phyloP scores from a whole-genome alignment of 2,329 filamentous ascomycete genomes.

The Hyphodiscus sp. region DNA sequence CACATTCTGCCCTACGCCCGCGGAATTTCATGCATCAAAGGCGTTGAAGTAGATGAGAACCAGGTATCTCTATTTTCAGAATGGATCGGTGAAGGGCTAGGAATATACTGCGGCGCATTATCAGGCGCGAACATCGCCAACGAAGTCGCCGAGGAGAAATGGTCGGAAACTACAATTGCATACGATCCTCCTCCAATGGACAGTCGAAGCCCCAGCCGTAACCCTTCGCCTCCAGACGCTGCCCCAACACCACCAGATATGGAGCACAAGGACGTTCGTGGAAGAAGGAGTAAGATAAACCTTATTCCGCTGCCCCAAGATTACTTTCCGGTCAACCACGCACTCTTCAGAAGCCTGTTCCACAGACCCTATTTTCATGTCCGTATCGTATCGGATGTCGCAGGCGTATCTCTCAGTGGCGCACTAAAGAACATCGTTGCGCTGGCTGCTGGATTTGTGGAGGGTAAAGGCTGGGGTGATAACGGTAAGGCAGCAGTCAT shows the following conservation, averaged over 20 bases:
- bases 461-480: slow-evolving; percentile 94
- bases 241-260: slow-evolving; percentile 39
- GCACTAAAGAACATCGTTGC: slow-evolving; percentile 97
- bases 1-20: slow-evolving; percentile 88
- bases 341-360: slow-evolving; percentile 78
- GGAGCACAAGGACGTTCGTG: slow-evolving; percentile 63
- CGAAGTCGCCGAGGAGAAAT: slow-evolving; percentile 93
- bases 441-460: slow-evolving; percentile 88
- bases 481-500: slow-evolving; percentile 99
- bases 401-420: slow-evolving; percentile 88
- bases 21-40: slow-evolving; percentile 97
- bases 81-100: slow-evolving; percentile 82
- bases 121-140: slow-evolving; percentile 94
- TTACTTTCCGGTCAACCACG: slow-evolving; percentile 82
- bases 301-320: slow-evolving; percentile 72
- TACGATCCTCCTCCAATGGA: slow-evolving; percentile 91
- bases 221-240: slow-evolving; percentile 42
- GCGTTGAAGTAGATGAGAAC: slow-evolving; percentile 83
- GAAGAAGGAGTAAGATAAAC: slow-evolving; percentile 59
- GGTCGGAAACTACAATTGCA: slow-evolving; percentile 93
- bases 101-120: slow-evolving; percentile 93
- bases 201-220: slow-evolving; percentile 64
- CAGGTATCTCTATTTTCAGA: slow-evolving; percentile 89
- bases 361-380: slow-evolving; percentile 97
- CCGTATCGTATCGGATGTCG: slow-evolving; percentile 88